Conservation (phyloP, 106 monocot genomes). For the Dioscorea zingiberensis region DNA sequence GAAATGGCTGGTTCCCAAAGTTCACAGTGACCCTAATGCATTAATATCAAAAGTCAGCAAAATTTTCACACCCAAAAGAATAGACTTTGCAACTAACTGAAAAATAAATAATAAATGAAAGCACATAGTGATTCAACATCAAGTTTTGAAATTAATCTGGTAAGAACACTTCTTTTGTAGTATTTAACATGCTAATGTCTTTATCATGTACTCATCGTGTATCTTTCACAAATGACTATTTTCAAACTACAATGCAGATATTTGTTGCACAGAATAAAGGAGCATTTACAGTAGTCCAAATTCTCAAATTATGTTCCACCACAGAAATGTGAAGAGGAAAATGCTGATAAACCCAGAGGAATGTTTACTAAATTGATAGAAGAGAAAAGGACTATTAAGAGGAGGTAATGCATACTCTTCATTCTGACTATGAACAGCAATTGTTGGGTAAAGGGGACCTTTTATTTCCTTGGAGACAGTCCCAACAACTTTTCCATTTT, state of each 20-base stretch:
- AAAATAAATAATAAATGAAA: neutral
- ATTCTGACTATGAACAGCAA: slow-evolving; percentile 93
- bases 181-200: no score
- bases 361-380: neutral
- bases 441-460: slow-evolving; percentile 69
- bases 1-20: slow-evolving; percentile 83
- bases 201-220: no score
- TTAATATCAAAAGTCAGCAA: neutral
- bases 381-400: neutral
- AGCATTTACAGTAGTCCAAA: no score
- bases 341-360: no score
- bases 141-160: neutral
- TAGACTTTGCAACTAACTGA: no score
- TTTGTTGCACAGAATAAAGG: no score
- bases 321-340: no score
- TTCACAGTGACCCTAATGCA: slow-evolving; percentile 73
- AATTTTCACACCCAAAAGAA: no score
- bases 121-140: neutral
- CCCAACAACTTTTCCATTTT: slow-evolving; percentile 79
- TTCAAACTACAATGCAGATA: no score
- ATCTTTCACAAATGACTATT: no score
- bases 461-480: slow-evolving; percentile 57
- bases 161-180: no score
- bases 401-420: slow-evolving; percentile 60
- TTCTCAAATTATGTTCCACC: no score